These are phyloP conservation scores for Agrostemma githago DNA, from an alignment of 148 eudicot species.

Conservation along the genomic window DNA sequence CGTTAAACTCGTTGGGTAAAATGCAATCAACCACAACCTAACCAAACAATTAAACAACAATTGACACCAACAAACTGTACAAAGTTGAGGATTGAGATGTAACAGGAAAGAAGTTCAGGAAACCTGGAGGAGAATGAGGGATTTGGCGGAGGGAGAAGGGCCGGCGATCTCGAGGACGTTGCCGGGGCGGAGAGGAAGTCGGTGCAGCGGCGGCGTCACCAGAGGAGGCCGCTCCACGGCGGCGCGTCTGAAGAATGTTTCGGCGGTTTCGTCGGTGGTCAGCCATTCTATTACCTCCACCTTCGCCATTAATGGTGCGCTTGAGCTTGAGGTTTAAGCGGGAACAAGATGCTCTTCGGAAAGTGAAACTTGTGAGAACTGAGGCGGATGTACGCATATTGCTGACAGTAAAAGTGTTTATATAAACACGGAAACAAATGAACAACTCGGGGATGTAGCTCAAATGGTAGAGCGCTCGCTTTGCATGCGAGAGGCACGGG, in stretches of 20 bases:
- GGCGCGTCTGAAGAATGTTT: constrained; percentile 39
- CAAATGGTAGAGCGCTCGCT: constrained; percentile 85
- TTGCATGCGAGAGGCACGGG: constrained; percentile 84
- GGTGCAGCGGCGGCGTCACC: constrained; percentile 65
- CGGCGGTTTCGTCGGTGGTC: constrained; percentile 54
- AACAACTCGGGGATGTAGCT: constrained; percentile 56
- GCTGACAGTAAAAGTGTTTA: no score
- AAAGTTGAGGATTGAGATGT: background rate
- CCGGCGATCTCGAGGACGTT: constrained; percentile 81
- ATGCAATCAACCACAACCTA: constrained; percentile 73
- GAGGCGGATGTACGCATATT: no score
- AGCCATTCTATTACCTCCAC: constrained; percentile 50
- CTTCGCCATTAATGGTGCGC: background rate
- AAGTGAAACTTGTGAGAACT: no score
- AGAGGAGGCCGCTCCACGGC: constrained; percentile 48
- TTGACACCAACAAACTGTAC: background rate
- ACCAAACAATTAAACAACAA: background rate
- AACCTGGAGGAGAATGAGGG: constrained; percentile 76
- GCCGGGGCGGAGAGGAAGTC: constrained; percentile 68
- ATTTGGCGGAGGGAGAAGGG: constrained; percentile 77
- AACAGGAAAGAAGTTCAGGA: background rate
- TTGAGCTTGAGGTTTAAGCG: background rate
- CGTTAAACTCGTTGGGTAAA: constrained; percentile 80
- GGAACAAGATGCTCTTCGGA: background rate
- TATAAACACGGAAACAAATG: no score